phyloP scores from a whole-genome alignment of 805 yeast genomes.

The Debaryomyces prosopidis region DNA sequence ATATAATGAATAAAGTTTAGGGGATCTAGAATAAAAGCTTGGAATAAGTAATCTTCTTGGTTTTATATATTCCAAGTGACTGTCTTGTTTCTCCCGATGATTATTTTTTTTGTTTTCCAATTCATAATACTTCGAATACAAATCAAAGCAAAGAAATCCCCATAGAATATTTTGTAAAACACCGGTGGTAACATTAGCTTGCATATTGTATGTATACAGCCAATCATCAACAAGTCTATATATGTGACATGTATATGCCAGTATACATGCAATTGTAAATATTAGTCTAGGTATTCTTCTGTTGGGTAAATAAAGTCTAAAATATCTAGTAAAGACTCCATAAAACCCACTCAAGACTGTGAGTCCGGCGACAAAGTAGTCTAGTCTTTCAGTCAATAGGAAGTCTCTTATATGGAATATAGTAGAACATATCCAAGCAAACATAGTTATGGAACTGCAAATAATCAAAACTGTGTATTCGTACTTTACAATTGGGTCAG shows the following conservation, averaged over 20 bases:
- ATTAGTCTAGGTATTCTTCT: constrained; percentile 21
- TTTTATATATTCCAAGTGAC: constrained; percentile 30
- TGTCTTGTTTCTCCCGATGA: constrained; percentile 4
- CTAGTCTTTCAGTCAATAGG: constrained; percentile 75
- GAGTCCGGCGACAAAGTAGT: constrained; percentile 90
- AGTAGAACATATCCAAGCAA: constrained; percentile 86
- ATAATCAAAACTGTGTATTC: constrained; percentile 36
- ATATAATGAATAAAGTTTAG: constrained; percentile 40
- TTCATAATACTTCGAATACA: constrained; percentile 32
- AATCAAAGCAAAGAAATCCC: constrained; percentile 27
- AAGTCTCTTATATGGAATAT: constrained; percentile 89
- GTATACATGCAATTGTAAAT: constrained; percentile 43
- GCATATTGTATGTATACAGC: constrained; percentile 94
- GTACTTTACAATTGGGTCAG: constrained; percentile 6
- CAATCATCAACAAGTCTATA: constrained; percentile 67
- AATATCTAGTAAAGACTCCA: constrained; percentile 60
- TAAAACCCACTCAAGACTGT: constrained; percentile 82
- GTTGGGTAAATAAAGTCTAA: constrained; percentile 51
- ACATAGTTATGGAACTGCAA: constrained; percentile 65
- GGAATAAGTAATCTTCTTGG: constrained; percentile 23
- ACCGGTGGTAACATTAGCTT: constrained; percentile 80
- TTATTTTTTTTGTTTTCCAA: constrained; percentile 1
- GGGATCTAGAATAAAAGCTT: constrained; percentile 31
- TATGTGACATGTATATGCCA: constrained; percentile 65
- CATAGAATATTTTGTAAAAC: constrained; percentile 61